A percentile compares a stretch with the other conserved stretches of the same genome.
phyloP scores from a whole-genome alignment of 441 rosid species.

The Erodium moschatum region DNA sequence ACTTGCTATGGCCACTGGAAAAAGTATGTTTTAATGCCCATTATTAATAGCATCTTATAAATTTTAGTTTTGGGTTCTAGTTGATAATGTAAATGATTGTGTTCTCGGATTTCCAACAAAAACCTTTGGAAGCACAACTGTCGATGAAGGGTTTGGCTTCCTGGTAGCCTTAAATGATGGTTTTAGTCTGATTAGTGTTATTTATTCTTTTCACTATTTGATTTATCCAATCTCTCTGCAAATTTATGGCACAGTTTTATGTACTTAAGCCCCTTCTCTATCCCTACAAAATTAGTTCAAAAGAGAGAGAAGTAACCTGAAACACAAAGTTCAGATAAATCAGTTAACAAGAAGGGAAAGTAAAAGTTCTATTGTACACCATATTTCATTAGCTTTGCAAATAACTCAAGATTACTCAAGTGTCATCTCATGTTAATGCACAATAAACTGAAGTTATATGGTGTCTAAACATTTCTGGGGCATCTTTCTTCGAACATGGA shows the following conservation, averaged over 20 bases:
- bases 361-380: neutral
- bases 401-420: no score
- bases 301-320: neutral
- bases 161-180: neutral
- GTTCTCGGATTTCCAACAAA: neutral
- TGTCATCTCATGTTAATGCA: no score
- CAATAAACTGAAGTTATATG: no score
- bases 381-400: neutral
- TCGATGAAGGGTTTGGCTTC: neutral
- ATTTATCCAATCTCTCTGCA: neutral
- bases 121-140: neutral
- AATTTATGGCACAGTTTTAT: neutral
- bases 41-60: neutral
- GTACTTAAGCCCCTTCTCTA: neutral
- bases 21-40: slow-evolving; percentile 38
- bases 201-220: neutral
- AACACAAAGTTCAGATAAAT: neutral
- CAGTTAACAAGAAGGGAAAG: neutral
- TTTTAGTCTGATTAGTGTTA: neutral
- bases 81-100: neutral
- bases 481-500: neutral
- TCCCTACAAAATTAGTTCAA: neutral
- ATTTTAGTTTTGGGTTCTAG: slow-evolving; percentile 7
- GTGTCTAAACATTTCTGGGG: neutral
- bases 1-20: slow-evolving; percentile 80